These are phyloP conservation scores for Xylaria sp. DNA, from an alignment of 2,329 filamentous ascomycete species.

Conservation along the genomic window DNA sequence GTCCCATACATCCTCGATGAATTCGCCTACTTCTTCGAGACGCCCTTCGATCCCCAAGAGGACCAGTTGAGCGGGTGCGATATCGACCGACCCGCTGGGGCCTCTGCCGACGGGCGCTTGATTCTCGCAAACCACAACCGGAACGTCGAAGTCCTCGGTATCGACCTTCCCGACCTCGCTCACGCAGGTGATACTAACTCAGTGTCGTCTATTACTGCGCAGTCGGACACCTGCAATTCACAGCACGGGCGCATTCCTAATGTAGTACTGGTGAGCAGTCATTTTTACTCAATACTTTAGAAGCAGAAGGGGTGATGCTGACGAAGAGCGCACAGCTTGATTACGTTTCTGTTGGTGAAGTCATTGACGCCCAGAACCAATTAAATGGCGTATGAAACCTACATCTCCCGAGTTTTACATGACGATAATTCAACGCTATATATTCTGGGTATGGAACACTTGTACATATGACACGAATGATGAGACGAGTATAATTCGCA, in stretches of 20 bases:
- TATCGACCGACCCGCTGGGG: slow-evolving; percentile 63
- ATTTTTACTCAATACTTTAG: neutral
- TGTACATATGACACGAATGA: slow-evolving; percentile 7
- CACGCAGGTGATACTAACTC: slow-evolving; percentile 53
- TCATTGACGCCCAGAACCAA: slow-evolving; percentile 45
- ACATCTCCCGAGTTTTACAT: neutral
- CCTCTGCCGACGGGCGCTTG: slow-evolving; percentile 48
- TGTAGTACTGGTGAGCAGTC: slow-evolving; percentile 46
- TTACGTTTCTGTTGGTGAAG: slow-evolving; percentile 49
- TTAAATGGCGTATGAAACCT: slow-evolving; percentile 45
- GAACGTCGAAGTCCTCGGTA: slow-evolving; percentile 42
- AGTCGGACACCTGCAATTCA: slow-evolving; percentile 42
- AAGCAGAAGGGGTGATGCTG: slow-evolving; percentile 2
- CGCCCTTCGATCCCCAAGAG: slow-evolving; percentile 67
- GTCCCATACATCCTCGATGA: slow-evolving; percentile 69
- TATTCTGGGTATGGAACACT: neutral
- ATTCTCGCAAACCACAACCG: slow-evolving; percentile 52
- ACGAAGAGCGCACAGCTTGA: slow-evolving; percentile 46
- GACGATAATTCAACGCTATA: slow-evolving; percentile 1
- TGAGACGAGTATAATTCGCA: neutral
- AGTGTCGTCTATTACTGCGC: slow-evolving; percentile 52
- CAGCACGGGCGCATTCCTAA: slow-evolving; percentile 44
- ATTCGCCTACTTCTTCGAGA: slow-evolving; percentile 74
- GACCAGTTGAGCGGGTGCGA: slow-evolving; percentile 67
- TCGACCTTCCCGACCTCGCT: slow-evolving; percentile 44